These are phyloP conservation scores for Sungouiozyma ichnusensis DNA, from an alignment of 805 yeast genomes.

Conservation along the genomic window DNA sequence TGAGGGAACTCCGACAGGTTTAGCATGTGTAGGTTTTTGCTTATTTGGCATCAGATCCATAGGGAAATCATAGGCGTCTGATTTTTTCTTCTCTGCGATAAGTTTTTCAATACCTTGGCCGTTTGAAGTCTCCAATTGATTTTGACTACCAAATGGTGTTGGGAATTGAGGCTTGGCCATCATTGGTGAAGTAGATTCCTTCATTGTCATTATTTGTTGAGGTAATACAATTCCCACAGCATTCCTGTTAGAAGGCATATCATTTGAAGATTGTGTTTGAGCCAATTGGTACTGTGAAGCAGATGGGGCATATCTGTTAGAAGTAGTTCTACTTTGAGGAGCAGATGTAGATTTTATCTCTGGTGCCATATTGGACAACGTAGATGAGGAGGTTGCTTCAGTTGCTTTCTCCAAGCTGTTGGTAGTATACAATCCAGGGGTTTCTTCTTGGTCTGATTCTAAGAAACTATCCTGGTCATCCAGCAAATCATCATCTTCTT, in stretches of 20 bases:
- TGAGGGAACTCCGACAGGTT: slow-evolving; percentile 24
- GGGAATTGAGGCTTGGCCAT: not conserved
- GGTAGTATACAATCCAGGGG: not conserved
- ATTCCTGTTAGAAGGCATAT: not conserved
- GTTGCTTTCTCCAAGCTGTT: not conserved
- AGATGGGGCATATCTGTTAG: not conserved
- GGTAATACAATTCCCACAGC: slow-evolving; percentile 12
- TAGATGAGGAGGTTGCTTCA: not conserved
- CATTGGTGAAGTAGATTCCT: not conserved
- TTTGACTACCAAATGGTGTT: not conserved
- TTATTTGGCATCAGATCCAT: slow-evolving; percentile 38
- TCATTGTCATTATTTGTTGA: slow-evolving; percentile 4
- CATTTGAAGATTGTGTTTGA: not conserved
- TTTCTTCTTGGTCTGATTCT: slow-evolving; percentile 22
- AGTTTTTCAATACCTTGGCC: slow-evolving; percentile 25
- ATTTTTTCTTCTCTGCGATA: slow-evolving; percentile 43
- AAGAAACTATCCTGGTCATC: slow-evolving; percentile 30
- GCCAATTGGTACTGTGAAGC: not conserved
- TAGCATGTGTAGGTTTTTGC: slow-evolving; percentile 29
- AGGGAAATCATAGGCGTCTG: slow-evolving; percentile 76
- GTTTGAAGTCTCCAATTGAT: slow-evolving; percentile 3
- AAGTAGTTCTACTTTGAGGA: not conserved
- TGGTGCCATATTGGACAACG: not conserved
- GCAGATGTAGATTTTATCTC: slow-evolving; percentile 1
- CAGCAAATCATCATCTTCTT: slow-evolving; percentile 36